Evolutionary conservation across 352 stramenopile species (phyloP).

Genomic region (Globisporangium nunn): DNA sequence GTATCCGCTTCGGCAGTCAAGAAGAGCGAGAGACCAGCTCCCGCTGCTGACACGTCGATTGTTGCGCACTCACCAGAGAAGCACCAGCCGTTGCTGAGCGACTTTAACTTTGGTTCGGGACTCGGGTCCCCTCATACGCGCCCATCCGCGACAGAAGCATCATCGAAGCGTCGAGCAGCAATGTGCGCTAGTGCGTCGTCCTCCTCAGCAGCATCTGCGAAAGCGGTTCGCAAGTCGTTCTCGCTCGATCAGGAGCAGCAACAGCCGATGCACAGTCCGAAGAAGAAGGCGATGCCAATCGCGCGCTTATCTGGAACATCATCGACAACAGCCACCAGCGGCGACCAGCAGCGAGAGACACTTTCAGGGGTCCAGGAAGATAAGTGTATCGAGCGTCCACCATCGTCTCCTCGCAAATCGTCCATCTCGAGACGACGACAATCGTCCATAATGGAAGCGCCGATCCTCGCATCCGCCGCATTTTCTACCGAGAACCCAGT

Average conservation of each 20-base stretch:
- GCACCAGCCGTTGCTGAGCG: slow-evolving; percentile 22
- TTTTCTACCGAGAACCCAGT: slow-evolving; percentile 19
- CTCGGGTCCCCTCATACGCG: background rate
- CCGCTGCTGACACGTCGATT: background rate
- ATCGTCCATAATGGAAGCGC: slow-evolving; percentile 25
- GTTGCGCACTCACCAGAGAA: background rate
- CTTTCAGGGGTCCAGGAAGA: slow-evolving; percentile 44
- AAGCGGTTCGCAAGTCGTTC: slow-evolving; percentile 17
- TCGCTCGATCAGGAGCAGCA: slow-evolving; percentile 17
- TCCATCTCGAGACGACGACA: slow-evolving; percentile 14
- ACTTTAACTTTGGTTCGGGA: slow-evolving; percentile 32
- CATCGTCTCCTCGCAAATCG: slow-evolving; percentile 15
- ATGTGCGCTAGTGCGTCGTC: slow-evolving; percentile 5
- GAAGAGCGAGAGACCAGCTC: slow-evolving; percentile 3
- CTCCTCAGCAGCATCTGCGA: background rate
- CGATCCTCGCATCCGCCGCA: slow-evolving; percentile 43
- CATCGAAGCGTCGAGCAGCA: slow-evolving; percentile 18
- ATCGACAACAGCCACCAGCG: background rate
- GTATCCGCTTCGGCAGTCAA: background rate
- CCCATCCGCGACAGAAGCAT: slow-evolving; percentile 3
- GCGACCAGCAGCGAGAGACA: slow-evolving; percentile 11
- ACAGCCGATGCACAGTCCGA: slow-evolving; percentile 8
- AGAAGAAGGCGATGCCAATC: slow-evolving; percentile 6
- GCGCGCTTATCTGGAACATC: background rate
- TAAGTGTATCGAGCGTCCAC: slow-evolving; percentile 4